Percentiles rank a stretch among this genome's conserved stretches.
Evolutionary conservation across 306 rosid genomes (phyloP).

Genomic region (Cucurbita pepo): DNA sequence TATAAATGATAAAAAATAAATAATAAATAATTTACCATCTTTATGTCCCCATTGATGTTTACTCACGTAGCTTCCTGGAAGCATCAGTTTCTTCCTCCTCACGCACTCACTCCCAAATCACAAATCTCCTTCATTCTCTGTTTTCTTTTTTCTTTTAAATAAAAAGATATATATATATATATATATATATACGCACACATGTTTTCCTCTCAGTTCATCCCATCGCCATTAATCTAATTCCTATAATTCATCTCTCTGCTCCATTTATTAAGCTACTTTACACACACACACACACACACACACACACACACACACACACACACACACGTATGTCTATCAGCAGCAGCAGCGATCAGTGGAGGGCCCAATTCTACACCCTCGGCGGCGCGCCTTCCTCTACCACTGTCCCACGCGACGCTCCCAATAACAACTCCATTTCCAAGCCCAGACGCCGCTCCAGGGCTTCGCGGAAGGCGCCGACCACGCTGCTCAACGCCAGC

Average conservation of each 20-base stretch:
- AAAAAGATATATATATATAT: no score
- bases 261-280: background rate
- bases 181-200: no score
- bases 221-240: background rate
- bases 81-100: conserved; percentile 13
- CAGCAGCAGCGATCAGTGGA: conserved; percentile 16
- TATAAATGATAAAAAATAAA: no score
- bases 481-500: conserved; percentile 54
- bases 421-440: conserved; percentile 19
- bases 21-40: background rate
- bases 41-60: background rate
- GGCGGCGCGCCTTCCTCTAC: conserved; percentile 1
- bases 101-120: background rate
- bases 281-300: no score
- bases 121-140: no score
- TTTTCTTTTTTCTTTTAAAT: no score
- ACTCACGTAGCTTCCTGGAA: conserved; percentile 43
- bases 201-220: background rate
- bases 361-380: conserved; percentile 27
- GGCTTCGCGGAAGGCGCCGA: conserved; percentile 54
- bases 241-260: background rate
- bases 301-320: no score
- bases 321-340: background rate
- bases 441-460: conserved; percentile 34
- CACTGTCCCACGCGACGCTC: background rate